A percentile compares a stretch with the other conserved stretches of the same genome.
These are phyloP conservation scores for Termitomyces sp. DNA, from an alignment of 768 basidiomycete species.

Conservation along the genomic window DNA sequence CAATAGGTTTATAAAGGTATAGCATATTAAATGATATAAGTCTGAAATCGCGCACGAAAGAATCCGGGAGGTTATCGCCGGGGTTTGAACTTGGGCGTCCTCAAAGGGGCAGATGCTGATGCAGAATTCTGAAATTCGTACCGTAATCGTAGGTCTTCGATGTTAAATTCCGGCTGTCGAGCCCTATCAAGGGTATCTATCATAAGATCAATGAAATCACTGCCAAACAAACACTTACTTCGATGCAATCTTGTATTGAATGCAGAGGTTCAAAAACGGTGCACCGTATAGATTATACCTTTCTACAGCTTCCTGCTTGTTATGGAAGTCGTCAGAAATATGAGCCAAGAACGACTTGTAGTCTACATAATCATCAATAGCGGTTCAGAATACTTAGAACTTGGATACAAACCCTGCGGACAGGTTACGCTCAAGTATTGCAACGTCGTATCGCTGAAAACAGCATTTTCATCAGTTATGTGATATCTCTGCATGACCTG, in stretches of 20 bases:
- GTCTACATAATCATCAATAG: conserved; percentile 18
- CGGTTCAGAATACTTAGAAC: neutral
- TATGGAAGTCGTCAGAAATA: conserved; percentile 34
- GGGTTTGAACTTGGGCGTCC: conserved; percentile 26
- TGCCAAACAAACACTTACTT: conserved; percentile 4
- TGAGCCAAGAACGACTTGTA: conserved; percentile 27
- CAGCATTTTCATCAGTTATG: conserved; percentile 21
- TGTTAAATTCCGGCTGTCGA: conserved; percentile 14
- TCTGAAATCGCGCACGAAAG: neutral
- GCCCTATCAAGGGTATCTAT: neutral
- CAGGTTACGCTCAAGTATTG: conserved; percentile 30
- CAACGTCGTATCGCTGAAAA: conserved; percentile 30
- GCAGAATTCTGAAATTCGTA: conserved; percentile 24
- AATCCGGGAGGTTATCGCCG: neutral
- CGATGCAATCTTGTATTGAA: conserved; percentile 19
- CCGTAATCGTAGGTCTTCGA: conserved; percentile 20
- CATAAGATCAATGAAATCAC: neutral
- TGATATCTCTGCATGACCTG: conserved; percentile 23
- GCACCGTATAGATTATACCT: conserved; percentile 28
- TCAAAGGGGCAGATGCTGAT: conserved; percentile 4
- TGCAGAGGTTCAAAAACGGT: conserved; percentile 33
- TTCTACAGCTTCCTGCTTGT: conserved; percentile 35
- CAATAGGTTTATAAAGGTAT: neutral
- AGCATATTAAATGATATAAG: neutral
- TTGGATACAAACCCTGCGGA: conserved; percentile 30